Evolutionary conservation across 192 early-diverging fungal genomes (phyloP), one percentile per base, ranked within the genome.

Genomic region (Coemansia pectinata): DNA sequence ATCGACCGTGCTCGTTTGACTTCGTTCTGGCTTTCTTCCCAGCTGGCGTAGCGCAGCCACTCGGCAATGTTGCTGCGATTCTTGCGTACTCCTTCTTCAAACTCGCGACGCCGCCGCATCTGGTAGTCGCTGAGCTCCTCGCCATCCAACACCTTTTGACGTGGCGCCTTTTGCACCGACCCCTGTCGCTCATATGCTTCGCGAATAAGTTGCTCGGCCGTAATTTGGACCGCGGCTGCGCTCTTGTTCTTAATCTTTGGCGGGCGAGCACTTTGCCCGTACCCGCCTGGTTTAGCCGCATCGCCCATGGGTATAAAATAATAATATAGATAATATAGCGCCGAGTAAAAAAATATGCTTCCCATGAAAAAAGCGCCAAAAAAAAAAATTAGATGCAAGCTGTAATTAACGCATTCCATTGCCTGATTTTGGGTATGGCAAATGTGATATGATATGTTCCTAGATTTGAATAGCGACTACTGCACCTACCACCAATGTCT

Each of bases 201-300:
- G 40, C 95, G 89, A 29, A 99, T 89, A 53, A 99, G 93, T 84
- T 99, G 98, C 85, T 99, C 98, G 14, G 98, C 98, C 23, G 96
- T 98, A 79, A 99, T 99, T 79, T 99, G 98, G 17, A 98, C 87
- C 7, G 91, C 88, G n/a, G 96, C 95, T 2, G 98, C 91, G 81
- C 92, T 96, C 87, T 99, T 99, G 86, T 99, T 98, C 79, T 97
- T 97, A 77, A 98, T 95, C 92, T 72, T 83, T 61, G 81, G 81
- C 59, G 72, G 65, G 0, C 76, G 71, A 27, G 72, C 69, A 41
- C 66, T 63, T 33, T 75, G 72, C 11, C 70, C 66, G 57, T 78
- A 83, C 21, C 76, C 81, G 14, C 81, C 81, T 3, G 81, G 81
- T 21, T 66, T 70, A 12, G 19, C 25, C 4, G 44, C 21, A 10